These are phyloP conservation scores for Chenopodium suecicum DNA, from an alignment of 148 eudicot genomes.

Conservation along the genomic window DNA sequence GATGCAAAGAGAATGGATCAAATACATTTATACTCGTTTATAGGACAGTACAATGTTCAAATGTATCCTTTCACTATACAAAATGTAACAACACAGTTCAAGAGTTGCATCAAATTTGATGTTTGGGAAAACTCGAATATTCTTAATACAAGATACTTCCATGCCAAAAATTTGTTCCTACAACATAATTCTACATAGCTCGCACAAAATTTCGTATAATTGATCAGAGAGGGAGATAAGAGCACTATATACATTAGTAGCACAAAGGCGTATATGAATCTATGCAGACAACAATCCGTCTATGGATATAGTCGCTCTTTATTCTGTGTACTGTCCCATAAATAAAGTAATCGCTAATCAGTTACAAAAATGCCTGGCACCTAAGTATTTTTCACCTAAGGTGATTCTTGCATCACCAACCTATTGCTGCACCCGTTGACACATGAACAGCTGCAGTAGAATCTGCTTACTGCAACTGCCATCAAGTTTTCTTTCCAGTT, in stretches of 20 bases:
- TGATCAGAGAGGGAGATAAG: background rate
- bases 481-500: background rate
- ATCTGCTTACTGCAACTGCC: background rate
- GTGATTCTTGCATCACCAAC: background rate
- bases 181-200: background rate
- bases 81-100: background rate
- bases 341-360: background rate
- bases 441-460: background rate
- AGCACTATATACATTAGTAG: slow-evolving; percentile 1
- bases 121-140: background rate
- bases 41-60: no score
- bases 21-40: no score
- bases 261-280: background rate
- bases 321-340: background rate
- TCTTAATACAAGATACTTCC: background rate
- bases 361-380: background rate
- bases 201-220: background rate
- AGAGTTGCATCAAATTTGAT: background rate
- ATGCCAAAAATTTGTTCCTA: background rate
- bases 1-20: background rate
- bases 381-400: background rate
- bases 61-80: background rate
- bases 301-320: background rate
- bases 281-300: background rate
- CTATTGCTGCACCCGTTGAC: background rate